Evolutionary conservation across 331 rosid genomes (phyloP).

Genomic region (Spiraea crenata): DNA sequence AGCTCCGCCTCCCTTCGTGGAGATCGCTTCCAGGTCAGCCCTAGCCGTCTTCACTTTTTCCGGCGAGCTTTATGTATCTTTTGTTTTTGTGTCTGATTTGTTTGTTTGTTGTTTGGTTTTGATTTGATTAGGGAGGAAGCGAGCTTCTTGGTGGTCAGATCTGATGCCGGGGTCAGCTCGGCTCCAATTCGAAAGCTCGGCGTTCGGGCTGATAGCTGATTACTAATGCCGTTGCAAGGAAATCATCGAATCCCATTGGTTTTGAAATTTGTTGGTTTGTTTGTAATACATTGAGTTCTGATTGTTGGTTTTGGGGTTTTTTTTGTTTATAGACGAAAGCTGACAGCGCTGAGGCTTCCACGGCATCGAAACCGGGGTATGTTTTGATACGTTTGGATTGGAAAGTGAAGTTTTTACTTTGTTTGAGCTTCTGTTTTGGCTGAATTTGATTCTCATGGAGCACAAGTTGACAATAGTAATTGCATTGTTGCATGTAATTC

Average conservation of each 20-base stretch:
- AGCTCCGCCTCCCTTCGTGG: conserved; percentile 37
- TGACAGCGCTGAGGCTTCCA: conserved; percentile 55
- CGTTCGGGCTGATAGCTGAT: conserved; percentile 53
- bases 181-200: conserved; percentile 18
- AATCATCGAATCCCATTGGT: conserved; percentile 27
- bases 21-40: conserved; percentile 52
- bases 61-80: neutral
- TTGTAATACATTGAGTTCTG: neutral
- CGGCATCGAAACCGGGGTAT: conserved; percentile 79
- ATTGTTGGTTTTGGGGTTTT: conserved; percentile 9
- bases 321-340: conserved; percentile 51
- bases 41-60: neutral
- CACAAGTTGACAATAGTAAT: neutral
- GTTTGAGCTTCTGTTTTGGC: neutral
- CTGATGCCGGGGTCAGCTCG: conserved; percentile 47
- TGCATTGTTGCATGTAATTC: neutral
- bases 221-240: conserved; percentile 84
- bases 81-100: no score
- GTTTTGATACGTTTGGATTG: conserved; percentile 13
- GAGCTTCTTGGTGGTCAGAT: conserved; percentile 57
- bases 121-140: conserved; percentile 49
- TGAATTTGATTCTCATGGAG: neutral
- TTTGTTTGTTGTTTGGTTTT: conserved; percentile 3
- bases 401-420: neutral
- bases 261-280: neutral